Base-by-base conservation (phyloP, 495 filamentous ascomycete species). In the Clohesyomyces aquaticus region DNA sequence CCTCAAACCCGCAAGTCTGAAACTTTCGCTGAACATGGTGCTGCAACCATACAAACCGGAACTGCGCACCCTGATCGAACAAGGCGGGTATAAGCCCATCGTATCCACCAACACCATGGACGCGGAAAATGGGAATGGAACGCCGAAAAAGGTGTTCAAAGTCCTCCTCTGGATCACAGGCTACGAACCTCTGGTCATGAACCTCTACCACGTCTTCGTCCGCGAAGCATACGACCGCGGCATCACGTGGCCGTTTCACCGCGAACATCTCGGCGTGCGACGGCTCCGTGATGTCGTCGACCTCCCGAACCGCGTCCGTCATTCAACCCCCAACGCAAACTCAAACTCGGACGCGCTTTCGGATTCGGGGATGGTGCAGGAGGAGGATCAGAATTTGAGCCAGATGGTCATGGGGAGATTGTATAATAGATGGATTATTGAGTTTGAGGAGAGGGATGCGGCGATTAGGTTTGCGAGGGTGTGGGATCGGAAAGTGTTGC, bases 1-100 rank as follows among this genome's bases (percentile, higher is more conserved):
- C 12, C 75, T 87, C 4, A 72, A 78, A 1, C 81, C 84, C 18
- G 75, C 80, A 1, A 73, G 72, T 29, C 74, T 77, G 12, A 59
- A 52, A 2, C 52, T 77, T 4, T 57, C 63, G 19, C 60, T 77
- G 11, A 68, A 68, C 26, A 48, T 72, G 51, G 56, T 75, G 4
- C 49, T 61, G 49, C 62, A 66, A 16, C 74, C 74, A 0, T 65
- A 72, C 51, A 47, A 63, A 23, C 69, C 71, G 0, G 12, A 57
- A 16, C 54, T 73, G n/a, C 54, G 61, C 23, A 12, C 22, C 18
- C 55, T 76, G 21, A 43, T 73, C n/a, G 45, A 60, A 6, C 41
- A 58, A 14, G 61, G 66, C 35, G 74, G 72, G 35, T 73, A 75
- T 56, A 21, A 45, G 1, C 28, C 54, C 21, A 53, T 76, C 38